These are phyloP conservation scores for Salix exigua DNA, from an alignment of 345 rosid genomes.

Conservation along the genomic window DNA sequence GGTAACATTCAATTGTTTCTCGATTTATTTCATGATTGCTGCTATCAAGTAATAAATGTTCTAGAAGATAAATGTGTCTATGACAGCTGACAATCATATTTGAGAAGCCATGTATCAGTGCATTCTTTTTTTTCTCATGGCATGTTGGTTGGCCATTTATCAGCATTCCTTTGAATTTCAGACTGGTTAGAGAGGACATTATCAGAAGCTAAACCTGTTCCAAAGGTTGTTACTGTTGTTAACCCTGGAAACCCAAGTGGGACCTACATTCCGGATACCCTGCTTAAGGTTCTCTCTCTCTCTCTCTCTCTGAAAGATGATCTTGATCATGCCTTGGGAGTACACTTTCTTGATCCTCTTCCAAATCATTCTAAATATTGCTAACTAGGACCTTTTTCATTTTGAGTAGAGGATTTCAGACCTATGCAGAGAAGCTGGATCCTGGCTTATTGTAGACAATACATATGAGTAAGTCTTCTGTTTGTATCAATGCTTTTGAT, in stretches of 20 bases:
- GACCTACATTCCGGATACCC: slow-evolving; percentile 77
- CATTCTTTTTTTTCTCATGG: background rate
- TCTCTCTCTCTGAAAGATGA: background rate
- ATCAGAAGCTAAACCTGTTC: slow-evolving; percentile 63
- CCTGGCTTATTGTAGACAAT: slow-evolving; percentile 95
- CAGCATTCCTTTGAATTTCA: slow-evolving; percentile 30
- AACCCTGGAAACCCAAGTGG: slow-evolving; percentile 97
- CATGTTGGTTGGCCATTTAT: slow-evolving; percentile 6
- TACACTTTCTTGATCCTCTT: slow-evolving; percentile 7
- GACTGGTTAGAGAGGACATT: slow-evolving; percentile 82
- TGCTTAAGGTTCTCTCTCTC: slow-evolving; percentile 55
- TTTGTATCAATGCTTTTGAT: background rate
- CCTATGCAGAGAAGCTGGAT: slow-evolving; percentile 73
- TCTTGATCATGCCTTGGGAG: background rate
- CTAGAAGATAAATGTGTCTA: background rate
- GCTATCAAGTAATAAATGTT: background rate
- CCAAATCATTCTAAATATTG: background rate
- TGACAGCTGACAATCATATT: background rate
- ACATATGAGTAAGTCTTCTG: slow-evolving; percentile 81
- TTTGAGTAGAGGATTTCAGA: slow-evolving; percentile 74
- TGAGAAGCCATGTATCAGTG: background rate
- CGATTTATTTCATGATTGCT: background rate
- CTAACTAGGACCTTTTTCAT: slow-evolving; percentile 16
- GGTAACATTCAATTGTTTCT: background rate
- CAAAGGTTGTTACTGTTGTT: slow-evolving; percentile 88